Evolutionary conservation across 768 basidiomycete genomes (phyloP), one percentile per base, ranked within the genome.

Genomic region (Boletus sp.): DNA sequence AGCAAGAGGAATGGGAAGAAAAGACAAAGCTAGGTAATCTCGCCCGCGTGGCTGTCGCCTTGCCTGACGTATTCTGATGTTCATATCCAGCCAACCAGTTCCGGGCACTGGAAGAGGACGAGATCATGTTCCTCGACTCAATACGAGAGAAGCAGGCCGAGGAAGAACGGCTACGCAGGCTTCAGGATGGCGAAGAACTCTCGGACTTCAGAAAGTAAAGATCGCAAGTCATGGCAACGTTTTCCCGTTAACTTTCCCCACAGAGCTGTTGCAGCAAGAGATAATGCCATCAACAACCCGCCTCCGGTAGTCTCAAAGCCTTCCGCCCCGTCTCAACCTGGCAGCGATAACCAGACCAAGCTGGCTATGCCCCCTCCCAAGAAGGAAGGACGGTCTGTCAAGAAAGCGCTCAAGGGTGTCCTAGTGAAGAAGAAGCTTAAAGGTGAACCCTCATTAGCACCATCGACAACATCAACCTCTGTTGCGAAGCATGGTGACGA

Each of bases 1-100:
- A 93, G 70, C 90, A 93, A 72, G 91, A 93, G 70, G 89, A 93
- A 82, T 93, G 90, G 88, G 91, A 93, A 67, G 88, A 91, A 69
- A 88, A 88, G 68, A 90, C 83, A 56, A 92, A 91, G 69, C 81
- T 93, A 72, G 79, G 72, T 72, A 57, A 61, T 45, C 40, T 53
- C 25, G 65, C 55, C n/a, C 17, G 27, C 38, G 23, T 43, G 25
- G 37, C 42, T 23, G 43, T 40, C 30, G n/a, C 41, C 45, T 45
- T 35, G 48, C 51, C 52, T 39, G 38, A 57, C 61, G 42, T 44
- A 27, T 40, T 29, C 54, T 59, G 30, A 55, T 34, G 37, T 25
- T 45, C 50, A 39, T 47, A 45, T 51, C 30, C 68, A 89, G 90
- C 90, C 50, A 93, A 92, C 66, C 91, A 93, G 65, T 93, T 93